Conservation (phyloP, 1,139 yeast genomes). For the Suhomyces terraborum region DNA sequence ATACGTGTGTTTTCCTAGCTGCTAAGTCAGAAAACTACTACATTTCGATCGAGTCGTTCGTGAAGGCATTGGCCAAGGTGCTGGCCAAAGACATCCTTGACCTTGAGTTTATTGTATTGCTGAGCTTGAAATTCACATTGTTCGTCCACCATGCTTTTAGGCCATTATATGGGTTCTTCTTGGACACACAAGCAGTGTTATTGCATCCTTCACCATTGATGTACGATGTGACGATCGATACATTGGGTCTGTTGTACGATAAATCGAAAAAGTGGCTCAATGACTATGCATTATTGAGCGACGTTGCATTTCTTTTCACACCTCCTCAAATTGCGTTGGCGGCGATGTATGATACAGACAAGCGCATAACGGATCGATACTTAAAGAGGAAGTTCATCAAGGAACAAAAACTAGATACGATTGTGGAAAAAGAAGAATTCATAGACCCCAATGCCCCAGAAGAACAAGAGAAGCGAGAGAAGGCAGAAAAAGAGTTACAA, state of each 20-base stretch:
- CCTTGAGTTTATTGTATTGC: constrained; percentile 75
- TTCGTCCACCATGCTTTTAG: constrained; percentile 85
- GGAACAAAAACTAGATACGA: constrained; percentile 15
- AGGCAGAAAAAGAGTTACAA: constrained; percentile 19
- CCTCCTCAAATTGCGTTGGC: constrained; percentile 97
- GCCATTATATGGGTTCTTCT: constrained; percentile 87
- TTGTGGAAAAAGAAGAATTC: constrained; percentile 13
- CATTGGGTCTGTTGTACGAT: constrained; percentile 62
- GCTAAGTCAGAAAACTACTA: constrained; percentile 92
- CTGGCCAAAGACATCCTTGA: constrained; percentile 68
- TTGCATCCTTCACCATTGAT: constrained; percentile 38
- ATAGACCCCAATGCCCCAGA: neutral
- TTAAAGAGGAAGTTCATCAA: constrained; percentile 56
- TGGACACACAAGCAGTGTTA: constrained; percentile 76
- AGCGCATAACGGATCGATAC: constrained; percentile 64
- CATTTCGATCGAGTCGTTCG: constrained; percentile 81
- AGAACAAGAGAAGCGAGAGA: constrained; percentile 16
- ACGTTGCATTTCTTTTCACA: constrained; percentile 73
- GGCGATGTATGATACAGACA: constrained; percentile 69
- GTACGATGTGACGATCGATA: constrained; percentile 43
- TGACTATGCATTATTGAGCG: constrained; percentile 67
- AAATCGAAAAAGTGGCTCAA: constrained; percentile 64
- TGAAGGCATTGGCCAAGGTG: constrained; percentile 66
- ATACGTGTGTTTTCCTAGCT: constrained; percentile 86
- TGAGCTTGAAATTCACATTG: constrained; percentile 74